phyloP scores from a whole-genome alignment of 345 rosid species.

The Capsella bursapastoris region DNA sequence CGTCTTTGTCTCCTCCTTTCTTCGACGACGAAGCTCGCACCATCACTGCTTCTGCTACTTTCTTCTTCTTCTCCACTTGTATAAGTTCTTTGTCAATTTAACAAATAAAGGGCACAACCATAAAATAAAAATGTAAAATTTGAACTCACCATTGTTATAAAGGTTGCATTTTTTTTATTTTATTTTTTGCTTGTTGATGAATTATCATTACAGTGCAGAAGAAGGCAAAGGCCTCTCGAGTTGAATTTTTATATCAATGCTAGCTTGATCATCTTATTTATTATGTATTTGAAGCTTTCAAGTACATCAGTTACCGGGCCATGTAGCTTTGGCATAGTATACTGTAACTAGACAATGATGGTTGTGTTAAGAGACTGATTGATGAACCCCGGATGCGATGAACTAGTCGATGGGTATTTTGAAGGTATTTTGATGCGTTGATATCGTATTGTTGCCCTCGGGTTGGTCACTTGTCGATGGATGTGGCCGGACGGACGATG shows the following conservation, averaged over 20 bases:
- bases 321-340: too few relatives aligned
- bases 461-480: too few relatives aligned
- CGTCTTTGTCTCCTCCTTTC: constrained; percentile 38
- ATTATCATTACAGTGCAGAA: constrained; percentile 27
- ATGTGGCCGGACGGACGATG: too few relatives aligned
- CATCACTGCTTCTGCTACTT: constrained; percentile 47
- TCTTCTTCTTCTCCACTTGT: constrained; percentile 26
- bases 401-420: too few relatives aligned
- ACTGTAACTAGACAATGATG: too few relatives aligned
- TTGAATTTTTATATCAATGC: neutral
- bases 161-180: neutral
- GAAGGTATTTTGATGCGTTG: too few relatives aligned
- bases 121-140: neutral
- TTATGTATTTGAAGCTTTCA: too few relatives aligned
- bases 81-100: constrained; percentile 16
- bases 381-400: too few relatives aligned
- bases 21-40: constrained; percentile 45
- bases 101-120: neutral
- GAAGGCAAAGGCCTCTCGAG: neutral
- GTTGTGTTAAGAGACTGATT: too few relatives aligned
- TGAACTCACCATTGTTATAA: constrained; percentile 14
- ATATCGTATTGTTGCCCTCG: too few relatives aligned
- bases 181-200: neutral
- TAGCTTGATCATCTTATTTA: neutral
- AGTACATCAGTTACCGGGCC: too few relatives aligned